Conservation (phyloP, 75 land plant species). For the Isoetes taiwanensis region DNA sequence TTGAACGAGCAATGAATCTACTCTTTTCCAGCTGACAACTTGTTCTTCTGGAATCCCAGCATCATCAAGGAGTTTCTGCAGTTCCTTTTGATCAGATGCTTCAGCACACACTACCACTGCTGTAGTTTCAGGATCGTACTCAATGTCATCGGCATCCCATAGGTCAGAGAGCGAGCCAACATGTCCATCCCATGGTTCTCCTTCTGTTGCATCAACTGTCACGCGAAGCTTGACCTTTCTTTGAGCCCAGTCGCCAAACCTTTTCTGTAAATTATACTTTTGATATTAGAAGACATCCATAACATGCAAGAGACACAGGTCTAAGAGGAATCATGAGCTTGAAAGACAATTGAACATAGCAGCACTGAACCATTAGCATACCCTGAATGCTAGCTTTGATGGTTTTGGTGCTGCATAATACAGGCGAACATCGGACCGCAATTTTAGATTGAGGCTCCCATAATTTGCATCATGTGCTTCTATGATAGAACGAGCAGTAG, state of each 20-base stretch:
- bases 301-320: too few relatives aligned
- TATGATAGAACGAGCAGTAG: constrained; percentile 21
- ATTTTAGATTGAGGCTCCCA: constrained; percentile 19
- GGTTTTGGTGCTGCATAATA: constrained; percentile 26
- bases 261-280: constrained; percentile 12
- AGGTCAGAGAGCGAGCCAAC: constrained; percentile 24
- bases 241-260: constrained; percentile 18
- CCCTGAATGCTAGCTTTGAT: constrained; percentile 20
- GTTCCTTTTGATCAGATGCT: constrained; percentile 1
- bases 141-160: constrained; percentile 36
- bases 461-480: constrained; percentile 25
- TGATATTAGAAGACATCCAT: too few relatives aligned
- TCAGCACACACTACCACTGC: constrained; percentile 30
- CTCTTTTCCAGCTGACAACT: constrained; percentile 13
- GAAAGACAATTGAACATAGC: neutral
- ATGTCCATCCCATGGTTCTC: constrained; percentile 21
- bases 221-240: constrained; percentile 21
- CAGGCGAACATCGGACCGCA: constrained; percentile 20
- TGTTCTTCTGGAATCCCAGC: constrained; percentile 28
- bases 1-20: neutral
- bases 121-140: constrained; percentile 31
- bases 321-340: neutral
- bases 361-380: neutral
- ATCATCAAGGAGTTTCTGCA: constrained; percentile 16
- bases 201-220: constrained; percentile 10